A percentile compares a stretch with the other conserved stretches of the same genome.
Conservation (phyloP, 192 early-diverging fungal species). For the Podochytrium sp. region DNA sequence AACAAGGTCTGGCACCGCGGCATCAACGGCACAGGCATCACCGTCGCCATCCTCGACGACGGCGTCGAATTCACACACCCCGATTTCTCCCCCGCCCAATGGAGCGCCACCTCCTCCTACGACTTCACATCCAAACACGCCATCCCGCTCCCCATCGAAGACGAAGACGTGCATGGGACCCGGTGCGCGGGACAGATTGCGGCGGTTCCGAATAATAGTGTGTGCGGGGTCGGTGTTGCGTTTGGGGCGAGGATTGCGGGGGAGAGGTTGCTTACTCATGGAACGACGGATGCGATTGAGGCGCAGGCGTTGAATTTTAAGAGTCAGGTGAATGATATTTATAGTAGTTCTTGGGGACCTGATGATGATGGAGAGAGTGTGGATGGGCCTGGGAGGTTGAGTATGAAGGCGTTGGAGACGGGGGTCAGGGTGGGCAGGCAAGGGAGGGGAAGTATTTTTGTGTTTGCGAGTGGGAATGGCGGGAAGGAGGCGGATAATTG, state of each 20-base stretch:
- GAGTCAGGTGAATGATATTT: conserved; percentile 88
- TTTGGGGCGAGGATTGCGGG: conserved; percentile 76
- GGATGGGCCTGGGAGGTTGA: conserved; percentile 78
- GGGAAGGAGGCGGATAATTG: conserved; percentile 85
- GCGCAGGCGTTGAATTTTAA: conserved; percentile 85
- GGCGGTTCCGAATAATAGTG: conserved; percentile 77
- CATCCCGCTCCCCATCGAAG: conserved; percentile 55
- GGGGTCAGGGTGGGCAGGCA: conserved; percentile 82
- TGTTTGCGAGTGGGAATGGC: conserved; percentile 96
- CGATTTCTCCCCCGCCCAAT: conserved; percentile 66
- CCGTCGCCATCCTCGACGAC: conserved; percentile 92
- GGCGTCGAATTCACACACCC: conserved; percentile 86
- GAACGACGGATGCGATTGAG: conserved; percentile 89
- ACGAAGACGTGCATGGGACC: conserved; percentile 92
- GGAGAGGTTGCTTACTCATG: conserved; percentile 50
- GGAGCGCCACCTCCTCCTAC: conserved; percentile 32
- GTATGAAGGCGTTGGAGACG: conserved; percentile 79
- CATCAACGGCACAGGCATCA: conserved; percentile 85
- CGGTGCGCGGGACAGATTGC: conserved; percentile 96
- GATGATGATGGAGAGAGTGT: conserved; percentile 82
- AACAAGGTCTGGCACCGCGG: conserved; percentile 82
- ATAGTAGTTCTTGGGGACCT: conserved; percentile 96
- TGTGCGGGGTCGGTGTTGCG: conserved; percentile 93
- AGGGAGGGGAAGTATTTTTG: conserved; percentile 85
- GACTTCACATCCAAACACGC: conserved; percentile 1